Percentiles rank a stretch among this genome's conserved stretches.
phyloP scores from a whole-genome alignment of 306 rosid species.

The Lotus japonicus region DNA sequence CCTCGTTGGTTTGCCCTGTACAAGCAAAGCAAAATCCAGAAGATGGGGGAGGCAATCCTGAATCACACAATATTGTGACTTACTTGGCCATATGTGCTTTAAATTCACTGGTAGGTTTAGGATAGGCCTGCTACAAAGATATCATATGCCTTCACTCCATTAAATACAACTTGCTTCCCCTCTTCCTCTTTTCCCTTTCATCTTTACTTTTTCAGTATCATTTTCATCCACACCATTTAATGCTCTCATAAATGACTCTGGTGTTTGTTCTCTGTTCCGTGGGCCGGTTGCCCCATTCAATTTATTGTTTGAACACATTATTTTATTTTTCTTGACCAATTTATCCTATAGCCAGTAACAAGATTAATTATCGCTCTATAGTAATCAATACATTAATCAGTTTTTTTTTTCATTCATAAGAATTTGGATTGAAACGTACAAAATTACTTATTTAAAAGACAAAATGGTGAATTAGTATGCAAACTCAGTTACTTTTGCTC shows the following conservation, averaged over 20 bases:
- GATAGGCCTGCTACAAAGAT: conserved; percentile 30
- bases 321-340: too few species aligned
- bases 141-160: conserved; percentile 25
- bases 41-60: background rate
- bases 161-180: conserved; percentile 8
- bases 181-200: background rate
- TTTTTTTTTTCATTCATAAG: too few species aligned
- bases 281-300: conserved; percentile 27
- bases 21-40: conserved; percentile 18
- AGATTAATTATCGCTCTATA: too few species aligned
- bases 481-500: too few species aligned
- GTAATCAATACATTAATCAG: too few species aligned
- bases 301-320: too few species aligned
- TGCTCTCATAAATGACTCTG: background rate
- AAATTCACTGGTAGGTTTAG: conserved; percentile 16
- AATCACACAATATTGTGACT: background rate
- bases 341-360: too few species aligned
- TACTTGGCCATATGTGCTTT: background rate
- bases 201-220: background rate
- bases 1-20: background rate
- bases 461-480: too few species aligned
- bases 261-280: conserved; percentile 19
- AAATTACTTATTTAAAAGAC: too few species aligned
- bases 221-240: background rate
- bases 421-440: too few species aligned